A percentile compares a stretch with the other conserved stretches of the same genome.
These are phyloP conservation scores for Coniosporium apollinis DNA, from an alignment of 495 filamentous ascomycete species.

Conservation along the genomic window DNA sequence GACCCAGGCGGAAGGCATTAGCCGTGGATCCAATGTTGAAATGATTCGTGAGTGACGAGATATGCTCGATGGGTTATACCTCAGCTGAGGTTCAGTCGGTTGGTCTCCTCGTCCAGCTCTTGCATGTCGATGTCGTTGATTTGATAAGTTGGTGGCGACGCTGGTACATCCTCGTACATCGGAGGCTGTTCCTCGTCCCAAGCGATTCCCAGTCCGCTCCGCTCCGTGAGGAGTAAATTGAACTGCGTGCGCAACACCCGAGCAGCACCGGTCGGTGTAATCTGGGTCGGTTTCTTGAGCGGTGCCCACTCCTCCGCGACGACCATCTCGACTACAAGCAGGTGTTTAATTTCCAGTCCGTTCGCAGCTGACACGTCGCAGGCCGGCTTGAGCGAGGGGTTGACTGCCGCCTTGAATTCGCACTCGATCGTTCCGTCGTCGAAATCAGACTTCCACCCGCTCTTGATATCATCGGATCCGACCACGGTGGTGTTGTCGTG, in stretches of 20 bases:
- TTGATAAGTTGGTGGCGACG: conserved; percentile 72
- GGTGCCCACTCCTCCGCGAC: conserved; percentile 82
- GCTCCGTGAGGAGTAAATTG: conserved; percentile 59
- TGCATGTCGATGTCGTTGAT: too few species aligned
- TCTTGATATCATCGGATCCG: conserved; percentile 56
- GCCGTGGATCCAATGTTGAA: too few species aligned
- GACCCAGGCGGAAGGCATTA: too few species aligned
- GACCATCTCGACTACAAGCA: conserved; percentile 81
- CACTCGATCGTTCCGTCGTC: conserved; percentile 43
- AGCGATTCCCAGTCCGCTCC: conserved; percentile 74
- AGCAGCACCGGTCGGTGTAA: conserved; percentile 78
- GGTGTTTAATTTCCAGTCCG: conserved; percentile 65
- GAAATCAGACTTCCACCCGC: conserved; percentile 93
- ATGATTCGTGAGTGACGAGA: too few species aligned
- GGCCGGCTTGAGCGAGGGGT: conserved; percentile 41
- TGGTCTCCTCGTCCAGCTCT: too few species aligned
- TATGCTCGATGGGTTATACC: too few species aligned
- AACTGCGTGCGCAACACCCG: conserved; percentile 92
- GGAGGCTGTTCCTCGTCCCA: conserved; percentile 97
- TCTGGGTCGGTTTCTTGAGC: conserved; percentile 46
- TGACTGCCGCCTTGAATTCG: conserved; percentile 60
- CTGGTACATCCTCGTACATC: conserved; percentile 85
- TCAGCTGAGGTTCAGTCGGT: too few species aligned
- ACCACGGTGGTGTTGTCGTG: conserved; percentile 65
- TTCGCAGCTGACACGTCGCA: conserved; percentile 70